Conservation (phyloP, 352 stramenopile species). For the Phytophthora sansomeana region DNA sequence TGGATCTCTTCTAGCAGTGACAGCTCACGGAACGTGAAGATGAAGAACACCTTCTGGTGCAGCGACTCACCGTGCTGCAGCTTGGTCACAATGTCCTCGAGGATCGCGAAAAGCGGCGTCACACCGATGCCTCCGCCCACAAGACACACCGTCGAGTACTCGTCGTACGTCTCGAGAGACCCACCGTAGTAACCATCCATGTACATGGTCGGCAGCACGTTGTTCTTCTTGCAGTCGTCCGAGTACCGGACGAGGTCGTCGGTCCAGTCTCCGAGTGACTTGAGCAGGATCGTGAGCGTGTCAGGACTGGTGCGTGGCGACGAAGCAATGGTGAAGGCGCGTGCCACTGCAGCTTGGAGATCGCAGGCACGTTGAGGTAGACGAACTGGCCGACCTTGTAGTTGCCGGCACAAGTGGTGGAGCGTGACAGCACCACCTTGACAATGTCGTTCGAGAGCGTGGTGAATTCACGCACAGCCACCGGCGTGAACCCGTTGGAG, state of each 20-base stretch:
- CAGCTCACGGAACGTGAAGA: conserved; percentile 57
- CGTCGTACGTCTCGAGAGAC: too few relatives aligned
- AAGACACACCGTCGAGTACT: too few relatives aligned
- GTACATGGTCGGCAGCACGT: conserved; percentile 34
- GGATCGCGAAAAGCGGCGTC: conserved; percentile 53
- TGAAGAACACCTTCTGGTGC: conserved; percentile 44
- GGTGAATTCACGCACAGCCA: conserved; percentile 42
- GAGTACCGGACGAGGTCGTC: conserved; percentile 46
- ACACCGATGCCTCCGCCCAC: not conserved
- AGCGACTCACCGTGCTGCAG: conserved; percentile 11
- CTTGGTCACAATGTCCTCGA: conserved; percentile 51
- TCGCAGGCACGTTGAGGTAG: conserved; percentile 50
- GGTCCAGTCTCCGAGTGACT: conserved; percentile 46
- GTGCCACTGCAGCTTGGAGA: conserved; percentile 63
- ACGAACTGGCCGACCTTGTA: conserved; percentile 56
- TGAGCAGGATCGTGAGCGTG: conserved; percentile 56
- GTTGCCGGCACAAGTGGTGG: conserved; percentile 7
- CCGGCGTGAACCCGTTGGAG: conserved; percentile 38
- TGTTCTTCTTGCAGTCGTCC: conserved; percentile 33
- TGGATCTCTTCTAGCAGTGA: conserved; percentile 53
- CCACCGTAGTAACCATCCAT: too few relatives aligned
- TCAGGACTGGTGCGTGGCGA: conserved; percentile 40
- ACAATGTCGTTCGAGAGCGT: conserved; percentile 35
- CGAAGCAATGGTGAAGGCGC: conserved; percentile 58
- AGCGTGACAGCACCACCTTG: conserved; percentile 47